phyloP scores from a whole-genome alignment of 163 green algal species.

The Coccomyxa subellipsoidea region DNA sequence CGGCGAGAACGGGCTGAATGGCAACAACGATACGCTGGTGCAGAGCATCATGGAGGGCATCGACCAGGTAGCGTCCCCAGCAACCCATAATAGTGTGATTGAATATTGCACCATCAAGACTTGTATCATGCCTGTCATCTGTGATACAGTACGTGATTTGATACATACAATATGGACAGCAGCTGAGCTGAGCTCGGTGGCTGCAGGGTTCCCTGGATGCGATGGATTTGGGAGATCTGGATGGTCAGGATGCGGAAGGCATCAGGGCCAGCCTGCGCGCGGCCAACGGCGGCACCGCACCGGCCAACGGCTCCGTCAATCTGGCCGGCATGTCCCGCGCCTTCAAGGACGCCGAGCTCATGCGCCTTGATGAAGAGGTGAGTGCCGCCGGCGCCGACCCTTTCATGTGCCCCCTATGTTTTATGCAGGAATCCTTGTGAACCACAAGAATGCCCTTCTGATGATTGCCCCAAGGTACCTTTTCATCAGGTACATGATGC shows the following conservation, averaged over 20 bases:
- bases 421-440: too few species aligned
- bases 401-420: neutral
- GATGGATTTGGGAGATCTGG: neutral
- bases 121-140: too few species aligned
- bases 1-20: neutral
- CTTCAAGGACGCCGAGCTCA: constrained; percentile 36
- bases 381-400: neutral
- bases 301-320: neutral
- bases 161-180: too few species aligned
- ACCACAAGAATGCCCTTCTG: too few species aligned
- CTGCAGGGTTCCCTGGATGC: neutral
- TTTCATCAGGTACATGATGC: too few species aligned
- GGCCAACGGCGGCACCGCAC: neutral
- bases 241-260: neutral
- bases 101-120: too few species aligned
- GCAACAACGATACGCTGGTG: neutral
- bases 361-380: constrained; percentile 15
- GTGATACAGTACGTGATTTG: too few species aligned
- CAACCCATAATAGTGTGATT: too few species aligned
- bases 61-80: neutral
- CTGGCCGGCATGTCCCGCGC: constrained; percentile 8
- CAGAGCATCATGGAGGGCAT: neutral
- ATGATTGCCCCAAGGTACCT: too few species aligned
- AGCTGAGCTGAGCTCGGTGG: neutral
- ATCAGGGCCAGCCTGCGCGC: neutral